phyloP scores from a whole-genome alignment of 176 grass and related monocot genomes.

The maize (Zea mays) region DNA sequence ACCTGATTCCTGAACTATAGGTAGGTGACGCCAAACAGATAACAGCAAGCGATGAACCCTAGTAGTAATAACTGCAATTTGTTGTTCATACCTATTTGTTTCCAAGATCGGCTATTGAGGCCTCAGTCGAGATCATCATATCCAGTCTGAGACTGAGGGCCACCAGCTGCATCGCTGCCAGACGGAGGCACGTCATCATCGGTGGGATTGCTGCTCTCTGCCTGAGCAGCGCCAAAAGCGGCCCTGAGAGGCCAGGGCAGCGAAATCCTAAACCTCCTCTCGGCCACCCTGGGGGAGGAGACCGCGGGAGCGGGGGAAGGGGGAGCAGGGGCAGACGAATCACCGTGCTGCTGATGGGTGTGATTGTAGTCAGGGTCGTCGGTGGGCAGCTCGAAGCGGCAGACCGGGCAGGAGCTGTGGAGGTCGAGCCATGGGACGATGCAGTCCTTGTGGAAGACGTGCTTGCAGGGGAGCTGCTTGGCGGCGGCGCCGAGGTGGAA shows the following conservation, averaged over 20 bases:
- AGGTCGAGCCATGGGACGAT: slow-evolving; percentile 95
- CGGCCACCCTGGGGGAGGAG: slow-evolving; percentile 43
- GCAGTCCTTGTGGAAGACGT: slow-evolving; percentile 93
- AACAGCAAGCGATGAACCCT: slow-evolving; percentile 10
- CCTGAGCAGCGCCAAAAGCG: slow-evolving; percentile 33
- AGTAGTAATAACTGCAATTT: background rate
- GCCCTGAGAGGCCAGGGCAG: slow-evolving; percentile 68
- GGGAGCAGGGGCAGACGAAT: background rate
- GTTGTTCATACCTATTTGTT: slow-evolving; percentile 37
- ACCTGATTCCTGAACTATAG: background rate
- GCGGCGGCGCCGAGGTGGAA: slow-evolving; percentile 59
- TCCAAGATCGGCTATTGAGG: background rate
- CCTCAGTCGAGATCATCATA: slow-evolving; percentile 87
- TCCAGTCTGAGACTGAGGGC: slow-evolving; percentile 37
- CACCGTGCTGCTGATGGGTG: background rate
- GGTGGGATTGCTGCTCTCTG: slow-evolving; percentile 44
- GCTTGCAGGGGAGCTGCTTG: slow-evolving; percentile 90
- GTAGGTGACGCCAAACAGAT: background rate
- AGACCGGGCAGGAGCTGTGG: slow-evolving; percentile 96
- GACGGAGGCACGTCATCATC: slow-evolving; percentile 9
- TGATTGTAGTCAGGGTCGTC: slow-evolving; percentile 57
- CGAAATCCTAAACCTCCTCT: slow-evolving; percentile 97
- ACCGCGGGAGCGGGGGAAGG: background rate
- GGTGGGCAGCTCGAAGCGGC: slow-evolving; percentile 77
- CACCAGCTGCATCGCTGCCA: slow-evolving; percentile 13